Percentiles rank a stretch among this genome's conserved stretches.
These are phyloP conservation scores for Aspergillus luchuensis DNA, from an alignment of 2,329 filamentous ascomycete genomes.

Conservation along the genomic window DNA sequence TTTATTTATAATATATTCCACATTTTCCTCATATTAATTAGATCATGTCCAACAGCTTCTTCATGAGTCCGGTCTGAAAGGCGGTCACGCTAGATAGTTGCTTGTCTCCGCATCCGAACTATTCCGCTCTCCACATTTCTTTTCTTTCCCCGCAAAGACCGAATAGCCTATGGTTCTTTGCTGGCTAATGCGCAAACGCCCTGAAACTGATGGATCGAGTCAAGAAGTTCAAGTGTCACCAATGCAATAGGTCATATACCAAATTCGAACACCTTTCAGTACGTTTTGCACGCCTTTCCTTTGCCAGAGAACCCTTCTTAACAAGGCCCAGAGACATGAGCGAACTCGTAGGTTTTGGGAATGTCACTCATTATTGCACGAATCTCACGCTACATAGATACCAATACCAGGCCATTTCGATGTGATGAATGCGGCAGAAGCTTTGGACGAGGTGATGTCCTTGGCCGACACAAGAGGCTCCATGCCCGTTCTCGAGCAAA, in stretches of 20 bases:
- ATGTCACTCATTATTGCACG: not conserved
- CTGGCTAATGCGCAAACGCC: not conserved
- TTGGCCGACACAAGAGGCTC: slow-evolving; percentile 22
- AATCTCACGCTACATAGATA: slow-evolving; percentile 13
- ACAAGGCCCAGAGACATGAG: slow-evolving; percentile 6
- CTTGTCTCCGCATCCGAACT: not conserved
- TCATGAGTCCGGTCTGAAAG: not conserved
- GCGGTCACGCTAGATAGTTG: not conserved
- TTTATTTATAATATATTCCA: not conserved
- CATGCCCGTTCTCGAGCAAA: slow-evolving; percentile 13
- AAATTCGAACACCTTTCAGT: slow-evolving; percentile 25
- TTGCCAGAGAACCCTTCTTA: not conserved
- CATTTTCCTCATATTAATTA: not conserved
- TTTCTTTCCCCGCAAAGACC: not conserved
- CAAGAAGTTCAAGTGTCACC: slow-evolving; percentile 19
- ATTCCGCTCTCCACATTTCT: not conserved
- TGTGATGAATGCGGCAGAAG: slow-evolving; percentile 22
- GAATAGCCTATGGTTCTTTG: not conserved
- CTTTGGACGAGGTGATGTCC: slow-evolving; percentile 27
- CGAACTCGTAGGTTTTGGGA: slow-evolving; percentile 3
- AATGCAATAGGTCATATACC: slow-evolving; percentile 22
- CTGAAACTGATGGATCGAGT: not conserved
- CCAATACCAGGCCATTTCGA: slow-evolving; percentile 22
- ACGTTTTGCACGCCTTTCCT: not conserved
- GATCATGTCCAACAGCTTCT: not conserved